Evolutionary conservation across 441 rosid species (phyloP).

Genomic region (Bocquillonia castaneifolia): DNA sequence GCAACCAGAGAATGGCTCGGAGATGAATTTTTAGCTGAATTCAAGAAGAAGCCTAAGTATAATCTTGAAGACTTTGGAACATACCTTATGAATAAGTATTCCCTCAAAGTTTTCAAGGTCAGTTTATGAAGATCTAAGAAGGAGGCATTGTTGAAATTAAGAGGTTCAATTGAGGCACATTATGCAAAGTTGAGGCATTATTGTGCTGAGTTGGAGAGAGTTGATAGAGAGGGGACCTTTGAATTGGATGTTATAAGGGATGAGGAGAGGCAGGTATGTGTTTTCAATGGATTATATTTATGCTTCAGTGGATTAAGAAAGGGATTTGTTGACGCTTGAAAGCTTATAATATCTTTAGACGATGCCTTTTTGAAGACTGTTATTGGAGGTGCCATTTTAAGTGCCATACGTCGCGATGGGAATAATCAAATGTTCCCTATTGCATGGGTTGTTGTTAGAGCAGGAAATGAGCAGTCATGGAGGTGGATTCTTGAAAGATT

Average conservation of each 20-base stretch:
- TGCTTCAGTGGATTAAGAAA: not conserved
- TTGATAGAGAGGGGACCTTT: not conserved
- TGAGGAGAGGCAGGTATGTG: no score
- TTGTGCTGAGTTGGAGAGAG: not conserved
- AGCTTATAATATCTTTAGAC: not conserved
- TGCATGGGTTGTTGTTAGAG: no score
- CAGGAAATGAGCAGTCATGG: no score
- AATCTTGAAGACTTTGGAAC: not conserved
- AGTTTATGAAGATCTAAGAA: no score
- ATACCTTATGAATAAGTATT: not conserved
- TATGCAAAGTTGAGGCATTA: not conserved
- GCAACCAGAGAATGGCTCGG: not conserved
- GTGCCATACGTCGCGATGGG: not conserved
- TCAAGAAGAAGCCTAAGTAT: not conserved
- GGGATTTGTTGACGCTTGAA: not conserved
- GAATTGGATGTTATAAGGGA: not conserved
- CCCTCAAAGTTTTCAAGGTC: no score
- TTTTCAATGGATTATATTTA: not conserved
- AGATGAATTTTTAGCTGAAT: not conserved
- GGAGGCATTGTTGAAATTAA: no score
- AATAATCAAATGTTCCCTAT: no score
- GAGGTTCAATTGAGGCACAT: not conserved
- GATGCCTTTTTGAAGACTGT: not conserved
- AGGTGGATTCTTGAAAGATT: no score
- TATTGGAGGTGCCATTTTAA: not conserved